These are phyloP conservation scores for Pseudogymnoascus sp. DNA, from an alignment of 2,329 filamentous ascomycete genomes.

Conservation along the genomic window DNA sequence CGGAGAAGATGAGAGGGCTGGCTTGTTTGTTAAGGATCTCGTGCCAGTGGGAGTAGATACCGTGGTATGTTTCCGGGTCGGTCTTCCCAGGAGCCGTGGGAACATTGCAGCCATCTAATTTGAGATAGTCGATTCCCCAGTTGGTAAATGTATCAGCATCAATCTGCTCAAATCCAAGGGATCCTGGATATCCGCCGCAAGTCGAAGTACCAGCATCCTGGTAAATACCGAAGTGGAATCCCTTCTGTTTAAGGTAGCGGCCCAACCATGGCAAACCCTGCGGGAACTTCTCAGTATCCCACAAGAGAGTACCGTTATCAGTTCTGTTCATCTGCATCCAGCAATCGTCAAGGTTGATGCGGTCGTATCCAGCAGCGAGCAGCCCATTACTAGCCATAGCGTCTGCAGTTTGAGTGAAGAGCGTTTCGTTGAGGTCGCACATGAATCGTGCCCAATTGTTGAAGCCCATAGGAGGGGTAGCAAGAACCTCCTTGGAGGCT, in stretches of 20 bases:
- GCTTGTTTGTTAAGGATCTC: slow-evolving; percentile 24
- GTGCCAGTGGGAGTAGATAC: slow-evolving; percentile 36
- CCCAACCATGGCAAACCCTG: slow-evolving; percentile 47
- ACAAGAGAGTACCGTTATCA: slow-evolving; percentile 34
- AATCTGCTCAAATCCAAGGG: slow-evolving; percentile 45
- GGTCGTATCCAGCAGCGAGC: slow-evolving; percentile 40
- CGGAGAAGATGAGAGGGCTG: slow-evolving; percentile 27
- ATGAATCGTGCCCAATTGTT: slow-evolving; percentile 42
- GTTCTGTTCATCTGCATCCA: slow-evolving; percentile 40
- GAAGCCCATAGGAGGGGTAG: slow-evolving; percentile 39
- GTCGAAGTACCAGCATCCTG: slow-evolving; percentile 43
- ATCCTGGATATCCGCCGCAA: slow-evolving; percentile 48
- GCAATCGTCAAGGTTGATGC: slow-evolving; percentile 54
- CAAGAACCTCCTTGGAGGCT: slow-evolving; percentile 17
- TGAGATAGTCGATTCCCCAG: slow-evolving; percentile 53
- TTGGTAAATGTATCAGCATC: slow-evolving; percentile 49
- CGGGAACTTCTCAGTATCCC: slow-evolving; percentile 44
- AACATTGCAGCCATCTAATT: slow-evolving; percentile 50
- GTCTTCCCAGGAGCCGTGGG: slow-evolving; percentile 18
- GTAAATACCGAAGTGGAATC: slow-evolving; percentile 50
- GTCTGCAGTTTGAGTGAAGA: slow-evolving; percentile 38
- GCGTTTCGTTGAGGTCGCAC: slow-evolving; percentile 37
- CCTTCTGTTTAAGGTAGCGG: slow-evolving; percentile 43
- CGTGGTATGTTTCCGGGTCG: slow-evolving; percentile 31
- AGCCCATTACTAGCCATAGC: slow-evolving; percentile 36